Evolutionary conservation across 495 filamentous ascomycete genomes (phyloP).

Genomic region (Aspergillus funiculosus): DNA sequence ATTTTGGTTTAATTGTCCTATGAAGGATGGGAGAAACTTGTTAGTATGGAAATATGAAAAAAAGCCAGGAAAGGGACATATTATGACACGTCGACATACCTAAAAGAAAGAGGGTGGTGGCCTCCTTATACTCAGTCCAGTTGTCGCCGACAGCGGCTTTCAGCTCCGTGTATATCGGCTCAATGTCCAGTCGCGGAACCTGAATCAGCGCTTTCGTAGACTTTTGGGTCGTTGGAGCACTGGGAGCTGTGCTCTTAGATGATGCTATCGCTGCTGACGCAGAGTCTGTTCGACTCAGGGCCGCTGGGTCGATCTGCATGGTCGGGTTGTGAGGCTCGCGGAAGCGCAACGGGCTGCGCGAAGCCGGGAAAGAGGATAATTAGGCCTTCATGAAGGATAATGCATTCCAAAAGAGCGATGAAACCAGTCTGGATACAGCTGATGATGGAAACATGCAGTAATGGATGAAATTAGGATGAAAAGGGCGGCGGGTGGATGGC

Average conservation of each 20-base stretch:
- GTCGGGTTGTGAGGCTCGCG: slow-evolving; percentile 31
- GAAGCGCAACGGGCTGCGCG: slow-evolving; percentile 43
- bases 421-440: slow-evolving; percentile 6
- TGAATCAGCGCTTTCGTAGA: slow-evolving; percentile 55
- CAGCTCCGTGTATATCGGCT: slow-evolving; percentile 80
- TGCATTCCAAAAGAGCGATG: slow-evolving; percentile 13
- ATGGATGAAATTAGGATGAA: slow-evolving; percentile 29
- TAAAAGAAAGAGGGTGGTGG: slow-evolving; percentile 70
- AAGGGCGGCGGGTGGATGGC: slow-evolving; percentile 23
- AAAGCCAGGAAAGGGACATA: slow-evolving; percentile 4
- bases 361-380: slow-evolving; percentile 31
- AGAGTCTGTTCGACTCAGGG: slow-evolving; percentile 66
- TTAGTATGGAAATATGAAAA: not conserved
- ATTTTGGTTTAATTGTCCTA: slow-evolving; percentile 77
- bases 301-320: slow-evolving; percentile 86
- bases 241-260: slow-evolving; percentile 55
- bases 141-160: slow-evolving; percentile 76
- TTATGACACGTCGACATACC: slow-evolving; percentile 51
- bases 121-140: slow-evolving; percentile 84
- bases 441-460: slow-evolving; percentile 12
- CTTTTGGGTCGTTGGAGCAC: slow-evolving; percentile 49
- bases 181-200: slow-evolving; percentile 80
- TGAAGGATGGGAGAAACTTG: slow-evolving; percentile 6
- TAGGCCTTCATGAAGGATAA: slow-evolving; percentile 42
- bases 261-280: slow-evolving; percentile 52